A percentile compares a stretch with the other conserved stretches of the same genome.
phyloP scores from a whole-genome alignment of 164 flowering plant species.

The Vitis rotundifolia region DNA sequence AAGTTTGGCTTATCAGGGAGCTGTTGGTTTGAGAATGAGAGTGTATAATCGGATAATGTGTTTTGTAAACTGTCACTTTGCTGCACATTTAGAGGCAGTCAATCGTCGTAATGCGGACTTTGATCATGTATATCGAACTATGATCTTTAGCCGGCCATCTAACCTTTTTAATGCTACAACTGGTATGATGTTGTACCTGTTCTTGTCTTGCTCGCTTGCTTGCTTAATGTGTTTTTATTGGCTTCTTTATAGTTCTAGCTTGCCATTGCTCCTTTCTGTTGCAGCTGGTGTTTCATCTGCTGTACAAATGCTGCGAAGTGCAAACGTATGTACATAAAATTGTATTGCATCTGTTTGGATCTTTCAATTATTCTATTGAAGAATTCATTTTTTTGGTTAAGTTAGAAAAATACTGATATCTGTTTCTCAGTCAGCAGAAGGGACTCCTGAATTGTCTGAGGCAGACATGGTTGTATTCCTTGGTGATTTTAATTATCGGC shows the following conservation, averaged over 20 bases:
- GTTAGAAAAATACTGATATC: slow-evolving; percentile 8
- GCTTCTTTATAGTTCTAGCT: slow-evolving; percentile 65
- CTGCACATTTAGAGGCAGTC: slow-evolving; percentile 97
- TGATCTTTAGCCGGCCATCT: slow-evolving; percentile 72
- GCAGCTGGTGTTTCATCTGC: slow-evolving; percentile 81
- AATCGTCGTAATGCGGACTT: slow-evolving; percentile 95
- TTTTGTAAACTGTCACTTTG: slow-evolving; percentile 95
- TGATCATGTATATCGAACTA: slow-evolving; percentile 79
- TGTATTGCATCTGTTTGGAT: neutral
- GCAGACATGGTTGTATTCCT: slow-evolving; percentile 92
- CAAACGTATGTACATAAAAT: slow-evolving; percentile 55
- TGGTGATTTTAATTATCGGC: slow-evolving; percentile 96
- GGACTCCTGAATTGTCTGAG: slow-evolving; percentile 80
- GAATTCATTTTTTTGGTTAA: neutral
- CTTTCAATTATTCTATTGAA: neutral
- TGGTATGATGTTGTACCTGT: slow-evolving; percentile 57
- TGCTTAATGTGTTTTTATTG: slow-evolving; percentile 49
- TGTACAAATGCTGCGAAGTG: slow-evolving; percentile 55
- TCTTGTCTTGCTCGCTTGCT: slow-evolving; percentile 54
- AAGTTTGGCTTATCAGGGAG: slow-evolving; percentile 61
- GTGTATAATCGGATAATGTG: slow-evolving; percentile 80
- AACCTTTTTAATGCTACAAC: slow-evolving; percentile 50
- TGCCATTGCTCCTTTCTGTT: slow-evolving; percentile 64
- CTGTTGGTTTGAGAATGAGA: slow-evolving; percentile 92
- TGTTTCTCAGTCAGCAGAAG: slow-evolving; percentile 42